Conservation (phyloP, 768 basidiomycete genomes). For the Panus rudis region DNA sequence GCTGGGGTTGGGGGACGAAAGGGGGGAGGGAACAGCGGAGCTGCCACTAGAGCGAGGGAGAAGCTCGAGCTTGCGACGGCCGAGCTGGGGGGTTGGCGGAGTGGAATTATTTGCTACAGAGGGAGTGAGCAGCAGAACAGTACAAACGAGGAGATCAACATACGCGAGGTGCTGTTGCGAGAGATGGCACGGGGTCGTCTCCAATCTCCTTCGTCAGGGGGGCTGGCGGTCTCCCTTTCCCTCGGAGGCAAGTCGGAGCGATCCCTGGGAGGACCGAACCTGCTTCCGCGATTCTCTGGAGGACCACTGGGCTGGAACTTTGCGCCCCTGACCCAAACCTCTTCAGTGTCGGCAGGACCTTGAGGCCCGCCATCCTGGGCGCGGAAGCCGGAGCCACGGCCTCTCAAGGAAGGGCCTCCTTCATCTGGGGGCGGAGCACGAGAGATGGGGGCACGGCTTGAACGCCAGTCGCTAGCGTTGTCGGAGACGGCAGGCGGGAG, state of each 20-base stretch:
- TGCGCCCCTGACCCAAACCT: slow-evolving; percentile 68
- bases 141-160: slow-evolving; percentile 20
- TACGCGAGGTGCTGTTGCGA: slow-evolving; percentile 56
- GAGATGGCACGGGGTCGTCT: slow-evolving; percentile 43
- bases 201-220: slow-evolving; percentile 67
- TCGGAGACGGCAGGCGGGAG: slow-evolving; percentile 50
- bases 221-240: slow-evolving; percentile 33
- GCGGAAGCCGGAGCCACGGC: slow-evolving; percentile 51
- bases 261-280: slow-evolving; percentile 41
- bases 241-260: slow-evolving; percentile 52
- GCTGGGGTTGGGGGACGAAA: slow-evolving; percentile 73
- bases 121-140: slow-evolving; percentile 8
- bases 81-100: slow-evolving; percentile 75
- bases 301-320: slow-evolving; percentile 58
- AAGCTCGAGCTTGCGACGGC: slow-evolving; percentile 77
- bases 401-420: slow-evolving; percentile 40
- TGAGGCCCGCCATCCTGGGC: slow-evolving; percentile 26
- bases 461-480: slow-evolving; percentile 64
- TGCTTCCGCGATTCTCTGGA: slow-evolving; percentile 30
- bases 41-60: slow-evolving; percentile 67
- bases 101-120: slow-evolving; percentile 58
- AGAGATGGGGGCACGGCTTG: slow-evolving; percentile 33
- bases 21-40: slow-evolving; percentile 65
- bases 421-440: slow-evolving; percentile 33
- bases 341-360: slow-evolving; percentile 68